Evolutionary conservation across 768 basidiomycete species (phyloP).

Genomic region (Floccularia luteovirens): DNA sequence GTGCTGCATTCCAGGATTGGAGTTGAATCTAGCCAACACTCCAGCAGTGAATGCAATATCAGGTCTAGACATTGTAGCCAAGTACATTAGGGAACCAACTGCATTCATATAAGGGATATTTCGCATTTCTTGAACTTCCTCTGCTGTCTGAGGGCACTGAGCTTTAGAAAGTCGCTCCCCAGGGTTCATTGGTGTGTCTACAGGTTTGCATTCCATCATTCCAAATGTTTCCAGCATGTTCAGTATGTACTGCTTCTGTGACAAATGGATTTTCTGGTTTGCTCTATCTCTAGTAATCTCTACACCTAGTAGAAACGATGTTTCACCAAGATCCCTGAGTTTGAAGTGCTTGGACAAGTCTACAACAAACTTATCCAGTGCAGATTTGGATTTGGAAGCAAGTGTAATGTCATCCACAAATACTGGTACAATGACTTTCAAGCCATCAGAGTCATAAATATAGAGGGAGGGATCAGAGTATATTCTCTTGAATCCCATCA

Average conservation of each 20-base stretch:
- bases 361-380: neutral
- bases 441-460: slow-evolving; percentile 13
- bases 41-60: slow-evolving; percentile 15
- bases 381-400: slow-evolving; percentile 1
- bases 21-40: slow-evolving; percentile 13
- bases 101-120: slow-evolving; percentile 19
- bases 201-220: slow-evolving; percentile 19
- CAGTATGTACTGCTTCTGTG: slow-evolving; percentile 17
- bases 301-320: slow-evolving; percentile 1
- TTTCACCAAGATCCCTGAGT: slow-evolving; percentile 1
- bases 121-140: slow-evolving; percentile 14
- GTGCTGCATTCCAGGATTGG: slow-evolving; percentile 19
- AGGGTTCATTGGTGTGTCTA: slow-evolving; percentile 22
- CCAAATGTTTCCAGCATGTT: slow-evolving; percentile 16
- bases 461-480: slow-evolving; percentile 7
- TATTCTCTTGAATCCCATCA: slow-evolving; percentile 6
- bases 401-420: slow-evolving; percentile 11
- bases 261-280: slow-evolving; percentile 11
- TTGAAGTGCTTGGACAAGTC: neutral
- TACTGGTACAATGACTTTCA: slow-evolving; percentile 13
- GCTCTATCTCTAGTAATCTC: slow-evolving; percentile 2
- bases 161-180: slow-evolving; percentile 12
- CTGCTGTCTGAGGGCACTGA: slow-evolving; percentile 11
- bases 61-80: slow-evolving; percentile 17
- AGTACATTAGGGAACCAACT: slow-evolving; percentile 20